Percentiles rank a stretch among this genome's conserved stretches.
These are phyloP conservation scores for Trifolium subterraneum DNA, from an alignment of 306 rosid genomes.

Conservation along the genomic window DNA sequence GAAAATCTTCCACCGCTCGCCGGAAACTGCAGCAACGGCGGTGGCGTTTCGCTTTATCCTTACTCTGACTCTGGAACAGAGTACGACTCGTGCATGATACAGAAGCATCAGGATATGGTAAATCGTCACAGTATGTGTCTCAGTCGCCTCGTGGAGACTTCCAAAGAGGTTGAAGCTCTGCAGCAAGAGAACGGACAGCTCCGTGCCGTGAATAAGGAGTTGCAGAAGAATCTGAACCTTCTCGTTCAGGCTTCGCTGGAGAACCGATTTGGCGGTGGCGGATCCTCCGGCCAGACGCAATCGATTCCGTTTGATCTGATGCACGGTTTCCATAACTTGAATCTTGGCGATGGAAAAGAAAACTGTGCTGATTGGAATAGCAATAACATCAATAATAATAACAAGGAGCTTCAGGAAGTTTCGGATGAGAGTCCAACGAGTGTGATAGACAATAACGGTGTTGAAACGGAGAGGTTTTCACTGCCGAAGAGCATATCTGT, in stretches of 20 bases:
- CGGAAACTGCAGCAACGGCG: slow-evolving; percentile 35
- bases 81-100: slow-evolving; percentile 58
- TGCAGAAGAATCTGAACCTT: slow-evolving; percentile 69
- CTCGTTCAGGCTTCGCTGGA: slow-evolving; percentile 64
- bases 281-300: slow-evolving; percentile 44
- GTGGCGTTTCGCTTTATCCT: slow-evolving; percentile 37
- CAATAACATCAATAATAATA: slow-evolving; percentile 35
- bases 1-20: slow-evolving; percentile 48
- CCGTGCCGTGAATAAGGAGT: slow-evolving; percentile 66
- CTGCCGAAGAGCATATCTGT: slow-evolving; percentile 96
- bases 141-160: slow-evolving; percentile 64
- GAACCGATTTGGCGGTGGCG: slow-evolving; percentile 44
- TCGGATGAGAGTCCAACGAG: slow-evolving; percentile 72
- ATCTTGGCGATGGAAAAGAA: slow-evolving; percentile 51
- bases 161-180: slow-evolving; percentile 74
- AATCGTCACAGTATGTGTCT: slow-evolving; percentile 85
- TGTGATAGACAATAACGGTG: slow-evolving; percentile 59
- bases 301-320: slow-evolving; percentile 45
- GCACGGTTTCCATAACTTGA: slow-evolving; percentile 48
- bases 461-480: slow-evolving; percentile 64
- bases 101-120: slow-evolving; percentile 90
- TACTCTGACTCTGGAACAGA: slow-evolving; percentile 49
- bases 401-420: slow-evolving; percentile 42
- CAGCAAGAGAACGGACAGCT: slow-evolving; percentile 73
- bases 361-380: slow-evolving; percentile 51